A percentile compares a stretch with the other conserved stretches of the same genome.
Evolutionary conservation across 208 protist genomes (phyloP).

Genomic region (Giardia duodenalis): DNA sequence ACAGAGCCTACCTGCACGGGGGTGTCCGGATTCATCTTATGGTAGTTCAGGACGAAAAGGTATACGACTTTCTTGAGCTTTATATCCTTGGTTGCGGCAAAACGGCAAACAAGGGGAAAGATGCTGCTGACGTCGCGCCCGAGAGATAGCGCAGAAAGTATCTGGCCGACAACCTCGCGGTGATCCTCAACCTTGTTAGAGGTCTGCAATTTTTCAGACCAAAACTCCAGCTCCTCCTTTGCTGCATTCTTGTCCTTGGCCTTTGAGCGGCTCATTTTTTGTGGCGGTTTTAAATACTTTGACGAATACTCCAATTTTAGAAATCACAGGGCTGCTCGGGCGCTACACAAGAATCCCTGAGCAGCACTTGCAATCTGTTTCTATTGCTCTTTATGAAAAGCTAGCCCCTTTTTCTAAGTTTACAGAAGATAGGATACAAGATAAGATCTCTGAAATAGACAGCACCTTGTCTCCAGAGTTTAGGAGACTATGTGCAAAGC

Average conservation of each 20-base stretch:
- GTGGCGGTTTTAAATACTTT: no score
- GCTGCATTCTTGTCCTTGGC: neutral
- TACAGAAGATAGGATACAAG: no score
- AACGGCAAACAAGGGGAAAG: conserved; percentile 76
- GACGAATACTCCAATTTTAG: no score
- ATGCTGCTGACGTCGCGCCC: conserved; percentile 79
- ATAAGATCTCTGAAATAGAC: no score
- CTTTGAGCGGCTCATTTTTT: no score
- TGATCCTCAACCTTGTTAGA: neutral
- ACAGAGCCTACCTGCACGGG: conserved; percentile 74
- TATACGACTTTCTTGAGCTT: conserved; percentile 95
- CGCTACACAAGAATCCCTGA: no score
- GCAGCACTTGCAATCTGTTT: no score
- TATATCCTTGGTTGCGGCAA: conserved; percentile 74
- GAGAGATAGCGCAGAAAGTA: conserved; percentile 88
- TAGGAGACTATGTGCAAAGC: no score
- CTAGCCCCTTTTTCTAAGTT: no score
- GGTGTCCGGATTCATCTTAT: conserved; percentile 76
- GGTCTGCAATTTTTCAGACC: neutral
- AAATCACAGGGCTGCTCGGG: no score
- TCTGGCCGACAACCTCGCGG: conserved; percentile 50
- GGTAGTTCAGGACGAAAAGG: conserved; percentile 92
- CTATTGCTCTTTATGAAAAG: no score
- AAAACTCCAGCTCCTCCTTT: neutral
- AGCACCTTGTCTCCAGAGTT: no score